Evolutionary conservation across 1,284 basidiomycete genomes (phyloP).

Genomic region (Cryptococcus deneoformans): DNA sequence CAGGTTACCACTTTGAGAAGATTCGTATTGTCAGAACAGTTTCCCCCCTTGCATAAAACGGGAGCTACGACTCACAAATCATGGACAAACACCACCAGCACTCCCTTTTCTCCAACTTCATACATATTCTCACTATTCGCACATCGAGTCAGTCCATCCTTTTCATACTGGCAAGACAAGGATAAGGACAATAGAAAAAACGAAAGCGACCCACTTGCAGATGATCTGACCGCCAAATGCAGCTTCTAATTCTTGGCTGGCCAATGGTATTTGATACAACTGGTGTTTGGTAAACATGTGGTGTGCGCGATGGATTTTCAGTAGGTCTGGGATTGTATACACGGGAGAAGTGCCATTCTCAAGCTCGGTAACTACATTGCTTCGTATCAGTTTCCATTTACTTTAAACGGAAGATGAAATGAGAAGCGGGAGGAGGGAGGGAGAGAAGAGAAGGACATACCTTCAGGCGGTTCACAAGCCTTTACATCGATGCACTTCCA

Average conservation of each 20-base stretch:
- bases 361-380: constrained; percentile 6
- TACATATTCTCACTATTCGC: constrained; percentile 40
- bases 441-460: constrained; percentile 19
- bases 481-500: constrained; percentile 84
- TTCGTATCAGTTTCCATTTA: background rate
- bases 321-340: constrained; percentile 53
- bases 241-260: constrained; percentile 62
- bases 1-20: constrained; percentile 67
- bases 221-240: constrained; percentile 75
- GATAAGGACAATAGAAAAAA: background rate
- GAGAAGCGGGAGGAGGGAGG: background rate
- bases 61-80: constrained; percentile 67
- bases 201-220: constrained; percentile 64
- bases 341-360: constrained; percentile 15
- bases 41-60: background rate
- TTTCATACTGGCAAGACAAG: background rate
- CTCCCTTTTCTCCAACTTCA: constrained; percentile 56
- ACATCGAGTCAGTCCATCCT: background rate
- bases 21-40: background rate
- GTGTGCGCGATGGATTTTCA: constrained; percentile 79
- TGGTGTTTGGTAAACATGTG: constrained; percentile 68
- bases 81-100: constrained; percentile 75
- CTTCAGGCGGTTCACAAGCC: constrained; percentile 66
- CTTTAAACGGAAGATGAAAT: background rate
- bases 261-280: constrained; percentile 76